A percentile compares a stretch with the other conserved stretches of the same genome.
Evolutionary conservation across 2,329 filamentous ascomycete genomes (phyloP).

Genomic region (Claviceps humidiphila): DNA sequence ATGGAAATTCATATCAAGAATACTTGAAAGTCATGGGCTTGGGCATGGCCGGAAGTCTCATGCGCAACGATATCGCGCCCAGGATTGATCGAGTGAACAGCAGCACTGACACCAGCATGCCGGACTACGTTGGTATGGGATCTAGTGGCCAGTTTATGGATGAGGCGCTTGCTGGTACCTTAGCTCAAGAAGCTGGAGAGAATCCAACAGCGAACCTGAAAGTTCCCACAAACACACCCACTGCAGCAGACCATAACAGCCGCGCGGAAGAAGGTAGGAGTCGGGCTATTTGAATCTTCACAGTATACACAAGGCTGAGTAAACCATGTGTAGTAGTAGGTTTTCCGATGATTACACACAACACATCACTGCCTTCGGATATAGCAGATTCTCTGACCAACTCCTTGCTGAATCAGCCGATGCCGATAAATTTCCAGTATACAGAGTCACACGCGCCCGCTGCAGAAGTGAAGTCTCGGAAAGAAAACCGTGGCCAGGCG

Average conservation of each 20-base stretch:
- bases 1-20: constrained; percentile 16
- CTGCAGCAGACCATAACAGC: constrained; percentile 9
- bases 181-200: constrained; percentile 20
- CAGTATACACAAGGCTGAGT: background rate
- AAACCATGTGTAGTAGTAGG: constrained; percentile 4
- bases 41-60: constrained; percentile 6
- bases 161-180: constrained; percentile 7
- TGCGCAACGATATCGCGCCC: constrained; percentile 7
- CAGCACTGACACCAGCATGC: constrained; percentile 29
- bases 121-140: constrained; percentile 21
- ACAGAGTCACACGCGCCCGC: constrained; percentile 18
- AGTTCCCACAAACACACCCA: constrained; percentile 31
- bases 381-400: constrained; percentile 31
- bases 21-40: constrained; percentile 14
- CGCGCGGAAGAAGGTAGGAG: constrained; percentile 10
- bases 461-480: constrained; percentile 29
- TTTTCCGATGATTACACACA: constrained; percentile 11
- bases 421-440: constrained; percentile 22
- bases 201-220: constrained; percentile 15
- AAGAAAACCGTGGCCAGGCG: constrained; percentile 25
- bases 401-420: constrained; percentile 35
- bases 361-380: constrained; percentile 15
- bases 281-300: background rate
- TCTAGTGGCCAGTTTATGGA: constrained; percentile 7
- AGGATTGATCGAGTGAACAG: constrained; percentile 13